Evolutionary conservation across 2,329 filamentous ascomycete genomes (phyloP).

Genomic region (Sporothrix protearum): DNA sequence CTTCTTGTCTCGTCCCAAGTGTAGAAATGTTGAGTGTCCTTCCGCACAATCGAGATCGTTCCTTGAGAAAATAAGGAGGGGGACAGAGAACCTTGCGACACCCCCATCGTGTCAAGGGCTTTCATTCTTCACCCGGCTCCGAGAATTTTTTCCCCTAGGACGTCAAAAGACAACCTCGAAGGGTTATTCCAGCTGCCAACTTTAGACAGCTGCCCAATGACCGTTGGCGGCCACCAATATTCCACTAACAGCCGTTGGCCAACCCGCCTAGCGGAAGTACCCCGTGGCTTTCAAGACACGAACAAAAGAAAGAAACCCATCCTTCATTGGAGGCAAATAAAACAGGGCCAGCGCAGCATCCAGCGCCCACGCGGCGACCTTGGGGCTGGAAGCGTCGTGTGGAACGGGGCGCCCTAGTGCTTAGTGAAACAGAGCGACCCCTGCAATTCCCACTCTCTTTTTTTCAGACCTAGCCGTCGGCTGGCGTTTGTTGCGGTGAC

Average conservation of each 20-base stretch:
- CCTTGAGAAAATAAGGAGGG: neutral
- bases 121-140: neutral
- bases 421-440: constrained; percentile 52
- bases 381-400: constrained; percentile 18
- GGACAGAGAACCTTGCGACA: neutral
- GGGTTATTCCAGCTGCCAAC: constrained; percentile 5
- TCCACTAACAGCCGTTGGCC: constrained; percentile 18
- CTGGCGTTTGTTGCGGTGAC: constrained; percentile 9
- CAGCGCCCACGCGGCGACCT: constrained; percentile 18
- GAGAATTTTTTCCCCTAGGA: neutral
- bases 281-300: neutral
- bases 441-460: constrained; percentile 44
- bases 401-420: constrained; percentile 25
- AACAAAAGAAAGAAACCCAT: neutral
- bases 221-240: constrained; percentile 13
- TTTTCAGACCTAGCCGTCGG: constrained; percentile 27
- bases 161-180: neutral
- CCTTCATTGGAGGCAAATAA: neutral
- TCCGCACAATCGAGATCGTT: neutral
- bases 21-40: neutral
- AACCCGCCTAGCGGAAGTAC: constrained; percentile 21
- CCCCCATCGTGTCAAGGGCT: neutral
- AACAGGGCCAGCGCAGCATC: constrained; percentile 1
- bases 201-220: neutral
- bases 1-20: neutral